Conservation (phyloP, 1,284 basidiomycete species). For the Cryptococcus deneoformans region DNA sequence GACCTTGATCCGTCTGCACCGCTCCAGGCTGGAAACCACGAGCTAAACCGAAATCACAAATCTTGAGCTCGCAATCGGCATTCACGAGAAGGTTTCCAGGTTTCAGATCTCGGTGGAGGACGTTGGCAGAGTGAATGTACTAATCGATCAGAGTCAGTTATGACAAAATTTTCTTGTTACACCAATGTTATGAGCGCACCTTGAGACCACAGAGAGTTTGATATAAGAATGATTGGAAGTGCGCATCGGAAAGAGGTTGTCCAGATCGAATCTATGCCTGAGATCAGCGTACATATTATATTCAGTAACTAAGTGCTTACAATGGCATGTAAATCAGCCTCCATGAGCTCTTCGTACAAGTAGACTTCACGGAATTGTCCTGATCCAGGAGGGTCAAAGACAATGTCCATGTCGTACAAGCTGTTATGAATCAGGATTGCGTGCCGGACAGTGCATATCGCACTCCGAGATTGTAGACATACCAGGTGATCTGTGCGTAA, state of each 20-base stretch:
- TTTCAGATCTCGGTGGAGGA: conserved; percentile 96
- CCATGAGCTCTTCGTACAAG: conserved; percentile 98
- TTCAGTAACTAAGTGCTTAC: conserved; percentile 53
- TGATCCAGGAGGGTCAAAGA: conserved; percentile 69
- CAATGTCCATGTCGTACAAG: conserved; percentile 95
- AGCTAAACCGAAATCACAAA: conserved; percentile 98
- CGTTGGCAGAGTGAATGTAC: conserved; percentile 98
- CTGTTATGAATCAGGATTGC: conserved; percentile 40
- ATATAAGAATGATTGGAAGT: conserved; percentile 98
- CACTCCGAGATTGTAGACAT: background rate
- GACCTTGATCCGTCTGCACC: conserved; percentile 61
- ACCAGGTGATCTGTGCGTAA: conserved; percentile 45
- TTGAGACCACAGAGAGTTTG: conserved; percentile 96
- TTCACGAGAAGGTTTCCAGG: conserved; percentile 94
- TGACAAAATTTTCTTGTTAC: background rate
- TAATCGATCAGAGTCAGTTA: conserved; percentile 43
- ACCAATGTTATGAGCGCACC: conserved; percentile 27
- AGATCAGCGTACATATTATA: background rate
- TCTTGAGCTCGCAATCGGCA: conserved; percentile 96
- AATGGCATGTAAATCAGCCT: conserved; percentile 98
- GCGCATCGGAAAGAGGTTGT: conserved; percentile 95
- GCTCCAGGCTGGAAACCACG: conserved; percentile 82
- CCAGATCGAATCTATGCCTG: conserved; percentile 82
- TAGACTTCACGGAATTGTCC: conserved; percentile 95
- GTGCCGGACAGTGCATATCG: too few relatives aligned